Base-by-base conservation (phyloP, 179 eudicot species). In the Camellia oleifera region DNA sequence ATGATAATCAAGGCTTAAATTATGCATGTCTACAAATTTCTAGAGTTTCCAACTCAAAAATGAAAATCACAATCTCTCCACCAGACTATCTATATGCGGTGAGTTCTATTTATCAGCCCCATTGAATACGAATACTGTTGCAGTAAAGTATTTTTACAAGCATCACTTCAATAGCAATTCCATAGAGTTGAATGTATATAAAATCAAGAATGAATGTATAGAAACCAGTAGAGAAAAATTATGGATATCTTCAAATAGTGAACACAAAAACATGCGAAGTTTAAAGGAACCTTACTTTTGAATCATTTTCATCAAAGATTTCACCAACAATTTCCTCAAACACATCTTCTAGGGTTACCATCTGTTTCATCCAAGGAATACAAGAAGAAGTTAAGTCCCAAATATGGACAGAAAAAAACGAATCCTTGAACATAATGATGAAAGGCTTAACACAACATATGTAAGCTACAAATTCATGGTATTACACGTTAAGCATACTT, bases 321-420 rank as follows among this genome's bases (percentile, higher is more conserved):
- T 95, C 99, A 78, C 99, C 99, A 78, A 95, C 99, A 84, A 95
- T 95, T 88, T 95, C 99, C 86, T 95, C 99, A 42, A 95, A 98
- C 77, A 92, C 98, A 83, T 95, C 99, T 92, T 95, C 99, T 63
- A 94, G 87, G 50, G 99, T 95, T 11, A 95, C 98, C 71, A 95
- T 83, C 99, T 95, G 98, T 76, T 75, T 78, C 63, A 78, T 18
- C 46, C 73, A 83, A 23, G 10, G 17, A 69, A 60, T 12, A 70
- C 2, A 53, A 17, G 53, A 61, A 46, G 64, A 50, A 54, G 46
- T 14, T 56, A 74, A 74, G 5, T 32, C 23, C 64, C 50, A 54
- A 64, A 50, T 14, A 62, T 20, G 5, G 40, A 50, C 26, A 10
- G 15, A 8, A 7, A 72, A 32, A 58, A 77, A 5, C 14, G 32